phyloP scores from a whole-genome alignment of 768 basidiomycete species.

The Pisolithus sp. region DNA sequence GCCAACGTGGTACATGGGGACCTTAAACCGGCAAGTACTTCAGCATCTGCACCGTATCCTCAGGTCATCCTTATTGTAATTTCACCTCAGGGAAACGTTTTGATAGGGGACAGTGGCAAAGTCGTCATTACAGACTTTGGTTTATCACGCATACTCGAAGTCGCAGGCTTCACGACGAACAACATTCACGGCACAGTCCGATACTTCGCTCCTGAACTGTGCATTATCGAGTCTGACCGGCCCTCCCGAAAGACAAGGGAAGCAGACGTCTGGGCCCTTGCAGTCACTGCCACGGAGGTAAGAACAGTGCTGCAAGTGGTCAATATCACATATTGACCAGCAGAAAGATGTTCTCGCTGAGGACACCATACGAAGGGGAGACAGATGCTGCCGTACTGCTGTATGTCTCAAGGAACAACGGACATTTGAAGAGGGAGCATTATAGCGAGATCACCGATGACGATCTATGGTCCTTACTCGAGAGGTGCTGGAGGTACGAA shows the following conservation, averaged over 20 bases:
- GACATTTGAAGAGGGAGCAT: constrained; percentile 13
- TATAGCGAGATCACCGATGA: constrained; percentile 15
- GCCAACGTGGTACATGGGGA: constrained; percentile 30
- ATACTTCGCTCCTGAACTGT: constrained; percentile 36
- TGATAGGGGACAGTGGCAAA: constrained; percentile 26
- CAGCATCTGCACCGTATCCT: not conserved
- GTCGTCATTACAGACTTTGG: constrained; percentile 36
- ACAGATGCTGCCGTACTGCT: constrained; percentile 15
- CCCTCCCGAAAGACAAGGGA: constrained; percentile 17
- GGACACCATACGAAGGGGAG: constrained; percentile 14
- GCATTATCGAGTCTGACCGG: constrained; percentile 4
- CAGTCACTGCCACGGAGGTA: constrained; percentile 32
- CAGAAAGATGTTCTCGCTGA: constrained; percentile 19
- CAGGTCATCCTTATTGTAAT: not conserved
- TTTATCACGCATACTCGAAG: constrained; percentile 31
- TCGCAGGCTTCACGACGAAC: constrained; percentile 31
- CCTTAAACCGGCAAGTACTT: constrained; percentile 29
- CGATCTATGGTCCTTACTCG: constrained; percentile 15
- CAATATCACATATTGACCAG: no score
- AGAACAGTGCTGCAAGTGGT: not conserved
- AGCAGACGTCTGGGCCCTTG: constrained; percentile 34
- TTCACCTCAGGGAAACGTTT: constrained; percentile 29
- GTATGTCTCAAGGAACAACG: constrained; percentile 6
- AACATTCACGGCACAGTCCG: constrained; percentile 30
- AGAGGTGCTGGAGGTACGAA: constrained; percentile 14